Evolutionary conservation across 192 early-diverging fungal species (phyloP).

Genomic region (Phycomyces nitens): DNA sequence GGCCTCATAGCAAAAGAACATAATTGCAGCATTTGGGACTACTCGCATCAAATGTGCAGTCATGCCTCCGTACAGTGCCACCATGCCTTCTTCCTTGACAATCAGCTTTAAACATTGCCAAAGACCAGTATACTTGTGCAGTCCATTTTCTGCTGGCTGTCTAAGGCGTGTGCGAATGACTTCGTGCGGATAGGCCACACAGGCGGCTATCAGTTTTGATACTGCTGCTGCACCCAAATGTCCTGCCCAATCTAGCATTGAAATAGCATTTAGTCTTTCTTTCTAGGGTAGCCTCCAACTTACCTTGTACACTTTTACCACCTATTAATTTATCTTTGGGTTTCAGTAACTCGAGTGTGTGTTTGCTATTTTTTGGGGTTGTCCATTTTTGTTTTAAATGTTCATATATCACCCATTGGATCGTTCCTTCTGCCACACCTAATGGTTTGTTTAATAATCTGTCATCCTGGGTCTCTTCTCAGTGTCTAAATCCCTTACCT

Average conservation of each 20-base stretch:
- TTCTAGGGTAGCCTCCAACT: not conserved
- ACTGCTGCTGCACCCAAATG: slow-evolving; percentile 78
- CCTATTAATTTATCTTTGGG: slow-evolving; percentile 6
- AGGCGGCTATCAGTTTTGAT: slow-evolving; percentile 85
- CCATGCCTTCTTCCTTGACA: slow-evolving; percentile 75
- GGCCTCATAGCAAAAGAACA: slow-evolving; percentile 86
- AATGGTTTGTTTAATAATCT: slow-evolving; percentile 7
- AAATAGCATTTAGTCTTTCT: not conserved
- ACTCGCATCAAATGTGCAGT: slow-evolving; percentile 91
- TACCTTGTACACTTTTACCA: slow-evolving; percentile 27
- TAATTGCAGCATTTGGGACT: slow-evolving; percentile 93
- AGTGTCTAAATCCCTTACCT: slow-evolving; percentile 40
- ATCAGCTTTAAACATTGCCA: slow-evolving; percentile 52
- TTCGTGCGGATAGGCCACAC: slow-evolving; percentile 93
- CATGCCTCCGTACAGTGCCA: slow-evolving; percentile 92
- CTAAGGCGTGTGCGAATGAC: slow-evolving; percentile 88
- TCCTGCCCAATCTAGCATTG: slow-evolving; percentile 65
- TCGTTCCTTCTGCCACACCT: slow-evolving; percentile 85
- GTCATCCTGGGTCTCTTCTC: not conserved
- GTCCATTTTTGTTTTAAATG: slow-evolving; percentile 65
- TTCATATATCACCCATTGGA: slow-evolving; percentile 97
- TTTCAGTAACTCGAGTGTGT: not conserved
- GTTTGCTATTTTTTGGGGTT: not conserved
- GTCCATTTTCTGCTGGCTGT: slow-evolving; percentile 69
- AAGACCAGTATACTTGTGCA: slow-evolving; percentile 76